phyloP scores from a whole-genome alignment of 2,329 filamentous ascomycete genomes.

The Aspergillus ustus region DNA sequence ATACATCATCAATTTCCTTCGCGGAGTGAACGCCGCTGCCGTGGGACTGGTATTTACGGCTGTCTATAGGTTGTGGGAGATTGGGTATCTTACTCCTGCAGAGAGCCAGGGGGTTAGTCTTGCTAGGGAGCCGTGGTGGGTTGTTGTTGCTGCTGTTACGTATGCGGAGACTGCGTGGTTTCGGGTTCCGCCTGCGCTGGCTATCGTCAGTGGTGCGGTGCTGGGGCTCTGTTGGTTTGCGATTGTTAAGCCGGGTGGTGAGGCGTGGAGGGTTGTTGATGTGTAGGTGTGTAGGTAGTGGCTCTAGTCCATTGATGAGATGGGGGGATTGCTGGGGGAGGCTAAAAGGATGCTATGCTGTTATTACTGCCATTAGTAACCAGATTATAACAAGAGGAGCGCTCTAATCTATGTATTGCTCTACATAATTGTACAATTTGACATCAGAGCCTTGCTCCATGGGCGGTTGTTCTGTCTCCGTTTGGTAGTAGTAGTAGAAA shows the following conservation, averaged over 20 bases:
- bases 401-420: no score
- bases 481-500: no score
- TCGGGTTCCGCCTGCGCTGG: slow-evolving; percentile 46
- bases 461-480: no score
- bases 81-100: slow-evolving; percentile 61
- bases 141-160: slow-evolving; percentile 58
- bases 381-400: no score
- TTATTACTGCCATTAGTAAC: no score
- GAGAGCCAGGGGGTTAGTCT: slow-evolving; percentile 58
- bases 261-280: background rate
- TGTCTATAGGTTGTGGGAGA: slow-evolving; percentile 66
- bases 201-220: slow-evolving; percentile 53
- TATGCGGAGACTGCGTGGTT: slow-evolving; percentile 57
- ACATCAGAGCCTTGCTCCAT: no score
- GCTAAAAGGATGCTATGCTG: no score
- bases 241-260: slow-evolving; percentile 34
- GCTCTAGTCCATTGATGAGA: no score
- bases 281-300: no score
- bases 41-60: slow-evolving; percentile 68
- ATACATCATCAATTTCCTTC: slow-evolving; percentile 55
- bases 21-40: slow-evolving; percentile 64
- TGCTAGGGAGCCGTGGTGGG: slow-evolving; percentile 66
- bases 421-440: no score
- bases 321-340: no score
- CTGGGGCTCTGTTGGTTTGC: slow-evolving; percentile 55